These are phyloP conservation scores for Rhododendron mucronatum DNA, from an alignment of 148 eudicot genomes.

Conservation along the genomic window DNA sequence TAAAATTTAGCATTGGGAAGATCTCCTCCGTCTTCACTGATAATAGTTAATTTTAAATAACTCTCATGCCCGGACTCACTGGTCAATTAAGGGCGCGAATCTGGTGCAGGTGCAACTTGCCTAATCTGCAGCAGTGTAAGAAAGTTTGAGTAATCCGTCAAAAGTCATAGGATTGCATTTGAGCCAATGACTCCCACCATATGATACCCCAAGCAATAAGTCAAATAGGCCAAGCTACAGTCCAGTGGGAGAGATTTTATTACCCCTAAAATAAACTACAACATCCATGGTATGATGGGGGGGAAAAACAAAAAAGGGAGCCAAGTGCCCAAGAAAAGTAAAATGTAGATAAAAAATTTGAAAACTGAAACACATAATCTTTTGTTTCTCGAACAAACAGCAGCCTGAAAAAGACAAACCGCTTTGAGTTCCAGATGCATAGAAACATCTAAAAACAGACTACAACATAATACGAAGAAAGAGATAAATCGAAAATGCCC, in stretches of 20 bases:
- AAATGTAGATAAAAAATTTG: neutral
- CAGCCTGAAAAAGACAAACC: neutral
- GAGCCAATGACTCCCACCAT: neutral
- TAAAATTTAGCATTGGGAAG: conserved; percentile 36
- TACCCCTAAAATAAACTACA: neutral
- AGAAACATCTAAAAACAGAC: neutral
- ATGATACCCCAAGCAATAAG: neutral
- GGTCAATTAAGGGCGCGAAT: neutral
- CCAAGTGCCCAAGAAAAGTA: neutral
- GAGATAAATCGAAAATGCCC: neutral
- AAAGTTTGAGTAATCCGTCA: neutral
- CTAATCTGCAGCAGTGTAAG: conserved; percentile 8
- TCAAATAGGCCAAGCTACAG: neutral
- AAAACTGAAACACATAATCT: neutral
- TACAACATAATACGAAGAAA: neutral
- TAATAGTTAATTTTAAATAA: neutral
- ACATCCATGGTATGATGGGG: neutral
- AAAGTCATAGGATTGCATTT: neutral
- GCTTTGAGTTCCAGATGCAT: neutral
- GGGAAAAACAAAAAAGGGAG: neutral
- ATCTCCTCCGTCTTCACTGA: conserved; percentile 1
- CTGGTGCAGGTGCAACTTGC: neutral
- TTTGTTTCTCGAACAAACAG: neutral
- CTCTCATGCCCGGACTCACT: neutral
- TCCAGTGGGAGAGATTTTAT: neutral